Conservation (phyloP, 495 filamentous ascomycete species). For the Coniosporium apollinis region DNA sequence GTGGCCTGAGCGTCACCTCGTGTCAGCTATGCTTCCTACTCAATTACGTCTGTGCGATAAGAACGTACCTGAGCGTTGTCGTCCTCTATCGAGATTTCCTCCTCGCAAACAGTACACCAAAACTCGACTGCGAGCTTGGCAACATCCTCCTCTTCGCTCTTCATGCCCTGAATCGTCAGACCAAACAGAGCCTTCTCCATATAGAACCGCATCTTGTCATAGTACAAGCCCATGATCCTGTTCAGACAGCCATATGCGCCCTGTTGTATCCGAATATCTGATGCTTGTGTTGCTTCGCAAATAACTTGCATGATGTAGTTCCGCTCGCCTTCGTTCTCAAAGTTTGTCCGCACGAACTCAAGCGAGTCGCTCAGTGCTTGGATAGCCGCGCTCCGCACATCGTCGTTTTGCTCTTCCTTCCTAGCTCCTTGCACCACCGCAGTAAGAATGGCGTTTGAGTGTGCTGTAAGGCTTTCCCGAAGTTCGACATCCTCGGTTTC, state of each 20-base stretch:
- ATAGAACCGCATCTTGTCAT: slow-evolving; percentile 99
- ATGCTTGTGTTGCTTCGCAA: slow-evolving; percentile 91
- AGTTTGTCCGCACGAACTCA: slow-evolving; percentile 93
- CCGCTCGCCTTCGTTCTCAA: slow-evolving; percentile 95
- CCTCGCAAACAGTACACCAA: slow-evolving; percentile 98
- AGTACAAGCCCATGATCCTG: slow-evolving; percentile 94
- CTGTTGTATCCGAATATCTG: slow-evolving; percentile 78
- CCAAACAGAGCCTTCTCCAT: slow-evolving; percentile 99
- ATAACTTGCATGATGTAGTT: slow-evolving; percentile 99
- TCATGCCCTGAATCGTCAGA: slow-evolving; percentile 97
- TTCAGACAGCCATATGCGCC: slow-evolving; percentile 93
- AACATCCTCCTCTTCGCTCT: slow-evolving; percentile 91
- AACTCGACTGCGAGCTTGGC: slow-evolving; percentile 96
- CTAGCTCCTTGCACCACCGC: slow-evolving; percentile 94
- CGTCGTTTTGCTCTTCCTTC: slow-evolving; percentile 80
- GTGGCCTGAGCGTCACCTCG: slow-evolving; percentile 19
- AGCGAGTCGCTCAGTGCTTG: slow-evolving; percentile 90
- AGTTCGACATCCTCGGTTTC: slow-evolving; percentile 84
- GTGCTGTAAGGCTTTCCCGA: slow-evolving; percentile 57
- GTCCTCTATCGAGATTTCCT: slow-evolving; percentile 93
- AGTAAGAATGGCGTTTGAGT: slow-evolving; percentile 95
- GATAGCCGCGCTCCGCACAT: slow-evolving; percentile 84
- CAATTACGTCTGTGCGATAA: background rate
- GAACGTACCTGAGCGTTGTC: slow-evolving; percentile 71
- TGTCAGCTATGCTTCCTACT: slow-evolving; percentile 5